These are phyloP conservation scores for Artemisia tridentata DNA, from an alignment of 129 eudicot species.

Conservation along the genomic window DNA sequence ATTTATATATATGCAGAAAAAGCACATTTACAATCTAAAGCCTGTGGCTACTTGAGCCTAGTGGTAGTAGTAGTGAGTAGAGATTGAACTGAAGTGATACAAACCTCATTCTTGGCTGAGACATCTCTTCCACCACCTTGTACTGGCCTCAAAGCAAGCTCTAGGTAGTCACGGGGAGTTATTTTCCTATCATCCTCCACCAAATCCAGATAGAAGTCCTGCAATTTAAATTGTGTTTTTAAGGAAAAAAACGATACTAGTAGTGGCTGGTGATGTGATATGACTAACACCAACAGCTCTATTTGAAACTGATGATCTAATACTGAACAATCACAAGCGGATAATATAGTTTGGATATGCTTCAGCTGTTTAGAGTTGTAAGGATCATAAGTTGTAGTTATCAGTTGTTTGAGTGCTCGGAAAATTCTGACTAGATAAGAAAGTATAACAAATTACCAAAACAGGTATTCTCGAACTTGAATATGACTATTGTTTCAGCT, in stretches of 20 bases:
- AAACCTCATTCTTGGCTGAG: constrained; percentile 92
- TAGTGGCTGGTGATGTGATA: constrained; percentile 3
- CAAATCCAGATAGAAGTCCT: constrained; percentile 95
- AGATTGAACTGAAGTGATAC: not conserved
- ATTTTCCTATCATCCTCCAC: constrained; percentile 88
- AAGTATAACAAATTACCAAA: too few species aligned
- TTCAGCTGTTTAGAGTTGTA: too few species aligned
- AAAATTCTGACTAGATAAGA: too few species aligned
- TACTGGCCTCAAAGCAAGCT: constrained; percentile 86
- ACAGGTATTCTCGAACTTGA: too few species aligned
- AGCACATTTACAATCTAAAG: constrained; percentile 12
- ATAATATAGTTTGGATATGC: too few species aligned
- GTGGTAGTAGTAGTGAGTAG: not conserved
- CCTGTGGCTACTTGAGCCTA: not conserved
- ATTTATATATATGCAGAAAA: constrained; percentile 3
- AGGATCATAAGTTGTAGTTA: too few species aligned
- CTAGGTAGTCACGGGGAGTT: constrained; percentile 97
- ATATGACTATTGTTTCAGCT: too few species aligned
- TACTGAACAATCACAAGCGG: too few species aligned
- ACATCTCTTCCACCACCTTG: constrained; percentile 80
- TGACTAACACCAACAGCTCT: not conserved
- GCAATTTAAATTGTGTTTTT: constrained; percentile 16
- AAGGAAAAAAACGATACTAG: not conserved
- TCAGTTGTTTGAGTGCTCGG: too few species aligned
- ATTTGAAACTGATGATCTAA: not conserved